These are phyloP conservation scores for Lonicera japonica DNA, from an alignment of 129 eudicot species.

Conservation along the genomic window DNA sequence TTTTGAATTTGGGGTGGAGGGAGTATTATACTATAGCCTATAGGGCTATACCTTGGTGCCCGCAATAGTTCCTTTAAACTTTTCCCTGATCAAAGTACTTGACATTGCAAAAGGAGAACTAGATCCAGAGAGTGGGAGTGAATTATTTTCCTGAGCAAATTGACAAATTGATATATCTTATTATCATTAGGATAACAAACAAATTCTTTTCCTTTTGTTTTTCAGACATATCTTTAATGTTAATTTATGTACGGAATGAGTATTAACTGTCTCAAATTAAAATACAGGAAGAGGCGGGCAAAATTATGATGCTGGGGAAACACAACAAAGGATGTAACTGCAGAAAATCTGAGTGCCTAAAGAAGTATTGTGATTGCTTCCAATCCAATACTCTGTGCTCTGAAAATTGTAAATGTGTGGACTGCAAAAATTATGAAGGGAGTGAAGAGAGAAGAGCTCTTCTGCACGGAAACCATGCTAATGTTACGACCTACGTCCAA, in stretches of 20 bases:
- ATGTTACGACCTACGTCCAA: conserved; percentile 33
- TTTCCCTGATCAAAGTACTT: too few species aligned
- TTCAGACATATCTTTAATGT: too few species aligned
- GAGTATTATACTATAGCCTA: background rate
- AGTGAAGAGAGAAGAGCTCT: conserved; percentile 55
- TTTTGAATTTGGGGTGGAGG: background rate
- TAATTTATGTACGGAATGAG: background rate
- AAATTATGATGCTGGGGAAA: conserved; percentile 25
- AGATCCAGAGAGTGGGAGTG: too few species aligned
- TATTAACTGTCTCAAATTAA: conserved; percentile 1
- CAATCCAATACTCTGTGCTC: conserved; percentile 82
- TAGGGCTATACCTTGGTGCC: too few species aligned
- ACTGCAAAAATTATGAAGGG: conserved; percentile 87
- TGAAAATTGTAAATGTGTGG: conserved; percentile 85
- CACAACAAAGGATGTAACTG: conserved; percentile 93
- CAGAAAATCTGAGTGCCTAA: conserved; percentile 83
- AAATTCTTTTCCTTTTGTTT: too few species aligned
- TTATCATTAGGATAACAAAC: too few species aligned
- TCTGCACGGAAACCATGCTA: conserved; percentile 7
- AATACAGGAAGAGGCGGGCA: conserved; percentile 51
- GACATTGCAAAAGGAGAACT: too few species aligned
- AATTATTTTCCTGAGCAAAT: too few species aligned
- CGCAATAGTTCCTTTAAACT: too few species aligned
- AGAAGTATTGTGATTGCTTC: conserved; percentile 93
- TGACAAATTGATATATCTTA: too few species aligned